These are phyloP conservation scores for Metrosideros polymorpha DNA, from an alignment of 441 rosid genomes.

Conservation along the genomic window DNA sequence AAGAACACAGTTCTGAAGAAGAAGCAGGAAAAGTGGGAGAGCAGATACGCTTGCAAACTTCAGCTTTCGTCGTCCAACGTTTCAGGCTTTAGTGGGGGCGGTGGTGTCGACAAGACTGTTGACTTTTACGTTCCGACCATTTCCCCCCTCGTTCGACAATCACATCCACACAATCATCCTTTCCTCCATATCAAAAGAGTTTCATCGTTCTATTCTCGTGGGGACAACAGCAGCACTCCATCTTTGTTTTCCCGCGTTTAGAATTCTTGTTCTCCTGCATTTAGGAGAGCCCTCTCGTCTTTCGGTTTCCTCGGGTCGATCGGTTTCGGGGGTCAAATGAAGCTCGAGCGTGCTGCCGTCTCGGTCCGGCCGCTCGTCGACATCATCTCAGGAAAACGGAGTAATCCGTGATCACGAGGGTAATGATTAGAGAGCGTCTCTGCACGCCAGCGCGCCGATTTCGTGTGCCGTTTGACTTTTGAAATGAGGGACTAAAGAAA, in stretches of 20 bases:
- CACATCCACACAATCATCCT: background rate
- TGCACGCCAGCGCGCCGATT: background rate
- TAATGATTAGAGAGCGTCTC: background rate
- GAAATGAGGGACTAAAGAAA: background rate
- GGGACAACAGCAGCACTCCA: background rate
- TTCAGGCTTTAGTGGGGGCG: background rate
- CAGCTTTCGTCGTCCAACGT: background rate
- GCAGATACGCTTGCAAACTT: background rate
- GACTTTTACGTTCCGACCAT: background rate
- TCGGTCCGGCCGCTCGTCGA: background rate
- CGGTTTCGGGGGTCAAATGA: background rate
- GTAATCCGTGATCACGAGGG: background rate
- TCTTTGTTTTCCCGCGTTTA: too few species aligned
- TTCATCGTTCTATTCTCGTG: background rate
- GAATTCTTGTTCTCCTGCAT: background rate
- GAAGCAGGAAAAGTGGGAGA: background rate
- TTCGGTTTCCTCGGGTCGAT: background rate
- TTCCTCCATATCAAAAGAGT: background rate
- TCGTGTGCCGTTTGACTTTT: background rate
- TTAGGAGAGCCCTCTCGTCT: background rate
- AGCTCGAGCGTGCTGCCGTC: background rate
- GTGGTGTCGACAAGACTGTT: background rate
- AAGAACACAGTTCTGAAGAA: background rate
- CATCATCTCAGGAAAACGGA: background rate
- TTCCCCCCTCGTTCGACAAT: background rate